Conservation (phyloP, 345 rosid species). For the Viola odorata region DNA sequence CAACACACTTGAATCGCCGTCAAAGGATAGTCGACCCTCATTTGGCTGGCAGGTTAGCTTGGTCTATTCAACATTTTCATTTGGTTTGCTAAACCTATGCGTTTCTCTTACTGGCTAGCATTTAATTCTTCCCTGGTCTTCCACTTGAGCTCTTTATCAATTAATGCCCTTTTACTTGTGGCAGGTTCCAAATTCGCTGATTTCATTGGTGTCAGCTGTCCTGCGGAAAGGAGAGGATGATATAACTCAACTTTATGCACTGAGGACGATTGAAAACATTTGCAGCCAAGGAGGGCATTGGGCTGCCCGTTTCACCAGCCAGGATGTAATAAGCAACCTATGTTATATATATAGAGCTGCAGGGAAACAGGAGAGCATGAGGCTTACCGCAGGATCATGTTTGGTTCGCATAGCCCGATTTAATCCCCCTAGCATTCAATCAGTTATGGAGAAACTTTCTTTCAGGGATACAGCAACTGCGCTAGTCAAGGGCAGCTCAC, state of each 20-base stretch:
- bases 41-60: slow-evolving; percentile 89
- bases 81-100: background rate
- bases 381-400: slow-evolving; percentile 97
- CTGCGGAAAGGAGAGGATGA: slow-evolving; percentile 96
- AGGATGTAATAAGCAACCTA: slow-evolving; percentile 75
- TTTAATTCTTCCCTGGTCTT: background rate
- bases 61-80: slow-evolving; percentile 9
- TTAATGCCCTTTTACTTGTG: slow-evolving; percentile 14
- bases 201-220: slow-evolving; percentile 81
- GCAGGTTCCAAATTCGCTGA: slow-evolving; percentile 90
- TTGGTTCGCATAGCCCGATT: slow-evolving; percentile 90
- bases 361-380: slow-evolving; percentile 93
- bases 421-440: slow-evolving; percentile 68
- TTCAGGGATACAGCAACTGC: slow-evolving; percentile 74
- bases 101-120: background rate
- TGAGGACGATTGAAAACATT: slow-evolving; percentile 89
- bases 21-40: slow-evolving; percentile 59
- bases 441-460: slow-evolving; percentile 68
- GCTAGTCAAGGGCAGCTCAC: slow-evolving; percentile 69
- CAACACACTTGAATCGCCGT: slow-evolving; percentile 65
- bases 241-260: slow-evolving; percentile 88
- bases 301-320: slow-evolving; percentile 87
- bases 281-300: slow-evolving; percentile 92
- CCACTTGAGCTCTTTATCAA: background rate
- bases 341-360: slow-evolving; percentile 80